Conservation (phyloP, 2,329 filamentous ascomycete genomes). For the Orbilia blumenaviensis region DNA sequence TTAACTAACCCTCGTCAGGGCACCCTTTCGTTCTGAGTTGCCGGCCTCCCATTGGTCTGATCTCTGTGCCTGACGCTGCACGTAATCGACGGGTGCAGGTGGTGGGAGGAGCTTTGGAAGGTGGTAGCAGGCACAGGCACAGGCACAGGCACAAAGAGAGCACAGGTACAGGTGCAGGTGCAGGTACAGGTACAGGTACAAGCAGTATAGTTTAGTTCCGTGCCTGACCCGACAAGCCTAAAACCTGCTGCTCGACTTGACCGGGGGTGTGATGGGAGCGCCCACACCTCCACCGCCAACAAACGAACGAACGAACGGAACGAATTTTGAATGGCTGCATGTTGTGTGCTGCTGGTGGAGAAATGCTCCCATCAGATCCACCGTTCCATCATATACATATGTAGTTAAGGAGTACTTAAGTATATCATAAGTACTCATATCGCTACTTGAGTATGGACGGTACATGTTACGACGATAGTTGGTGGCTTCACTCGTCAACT, state of each 20-base stretch:
- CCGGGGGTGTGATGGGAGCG: too few relatives aligned
- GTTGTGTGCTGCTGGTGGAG: neutral
- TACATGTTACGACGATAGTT: too few relatives aligned
- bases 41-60: neutral
- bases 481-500: neutral
- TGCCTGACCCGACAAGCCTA: conserved; percentile 39
- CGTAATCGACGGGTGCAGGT: conserved; percentile 28
- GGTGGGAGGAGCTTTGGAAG: too few relatives aligned
- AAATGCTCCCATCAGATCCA: neutral
- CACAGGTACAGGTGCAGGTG: too few relatives aligned
- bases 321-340: too few relatives aligned
- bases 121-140: too few relatives aligned
- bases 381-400: neutral
- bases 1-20: neutral
- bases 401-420: too few relatives aligned
- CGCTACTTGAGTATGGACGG: too few relatives aligned
- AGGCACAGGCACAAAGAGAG: neutral
- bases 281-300: too few relatives aligned
- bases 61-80: conserved; percentile 33
- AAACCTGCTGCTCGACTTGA: conserved; percentile 17
- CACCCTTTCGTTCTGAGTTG: neutral
- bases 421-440: too few relatives aligned
- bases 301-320: too few relatives aligned
- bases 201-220: neutral
- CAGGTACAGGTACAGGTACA: neutral